Conservation (phyloP, 2,329 filamentous ascomycete genomes). For the Curvularia sp. region DNA sequence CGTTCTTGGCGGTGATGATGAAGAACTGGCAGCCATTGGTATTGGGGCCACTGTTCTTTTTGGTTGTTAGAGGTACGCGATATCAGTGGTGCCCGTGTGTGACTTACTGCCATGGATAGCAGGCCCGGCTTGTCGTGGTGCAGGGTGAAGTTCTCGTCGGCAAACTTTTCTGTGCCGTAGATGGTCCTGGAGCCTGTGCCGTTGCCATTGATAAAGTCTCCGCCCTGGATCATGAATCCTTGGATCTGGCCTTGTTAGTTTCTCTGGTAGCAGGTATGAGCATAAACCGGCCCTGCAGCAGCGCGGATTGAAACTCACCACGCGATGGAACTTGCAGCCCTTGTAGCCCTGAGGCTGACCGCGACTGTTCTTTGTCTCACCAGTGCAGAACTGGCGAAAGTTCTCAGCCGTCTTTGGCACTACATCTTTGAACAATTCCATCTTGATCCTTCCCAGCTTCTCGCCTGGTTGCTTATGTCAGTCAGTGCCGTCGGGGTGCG, state of each 20-base stretch:
- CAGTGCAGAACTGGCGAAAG: conserved; percentile 96
- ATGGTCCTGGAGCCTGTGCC: conserved; percentile 89
- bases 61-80: not conserved
- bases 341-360: conserved; percentile 92
- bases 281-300: not conserved
- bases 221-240: conserved; percentile 97
- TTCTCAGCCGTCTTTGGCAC: conserved; percentile 93
- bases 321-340: conserved; percentile 89
- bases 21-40: conserved; percentile 98
- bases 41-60: conserved; percentile 84
- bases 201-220: conserved; percentile 93
- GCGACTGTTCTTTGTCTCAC: conserved; percentile 80
- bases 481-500: conserved; percentile 13
- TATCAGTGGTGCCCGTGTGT: not conserved
- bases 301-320: conserved; percentile 66
- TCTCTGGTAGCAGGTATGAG: not conserved
- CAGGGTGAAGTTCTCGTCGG: conserved; percentile 86
- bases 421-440: conserved; percentile 80
- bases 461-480: conserved; percentile 43
- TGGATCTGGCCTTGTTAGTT: conserved; percentile 69
- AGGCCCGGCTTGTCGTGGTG: conserved; percentile 82
- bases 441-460: conserved; percentile 49
- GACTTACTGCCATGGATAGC: conserved; percentile 77
- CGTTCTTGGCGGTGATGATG: conserved; percentile 76
- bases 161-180: conserved; percentile 83